Evolutionary conservation across 805 yeast genomes (phyloP), one percentile per base, ranked within the genome.

Genomic region (Candida parachauliodes): DNA sequence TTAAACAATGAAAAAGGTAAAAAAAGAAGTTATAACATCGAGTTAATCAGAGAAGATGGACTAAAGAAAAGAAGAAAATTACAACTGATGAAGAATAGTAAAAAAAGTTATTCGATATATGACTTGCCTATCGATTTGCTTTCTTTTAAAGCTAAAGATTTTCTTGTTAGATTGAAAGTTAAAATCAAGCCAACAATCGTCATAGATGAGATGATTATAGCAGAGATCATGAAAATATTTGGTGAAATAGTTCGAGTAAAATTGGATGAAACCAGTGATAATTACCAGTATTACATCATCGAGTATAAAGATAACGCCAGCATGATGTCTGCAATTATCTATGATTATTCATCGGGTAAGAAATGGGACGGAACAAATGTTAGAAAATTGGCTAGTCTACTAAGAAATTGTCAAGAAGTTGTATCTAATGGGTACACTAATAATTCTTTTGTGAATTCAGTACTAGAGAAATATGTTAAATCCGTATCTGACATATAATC

Each of bases 291-390:
- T 20, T 79, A 73, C 1, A 33, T 51, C 0, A 55, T 76, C 2
- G 54, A 47, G 24, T 76, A 50, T 46, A 42, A 39, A 7, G 42
- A 48, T 2, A 41, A 46, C 18, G 50, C 45, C 1, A 54, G 55
- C 28, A 62, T 70, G 2, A 48, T 49, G 1, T 41, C 47, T 20
- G 79, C 79, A 2, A 39, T 57, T 8, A 37, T 43, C 3, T 72
- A 75, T 45, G 68, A 75, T 45, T 76, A 65, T 49, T 53, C 57
- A 2, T 60, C 72, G 12, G 71, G 67, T 8, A 50, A 54, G 11
- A 45, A 69, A 25, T 75, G 80, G 81, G 74, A 74, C 47, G 60
- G 61, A 1, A 51, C 67, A 1, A 62, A 60, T 1, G 64, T 72
- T 12, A 44, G 76, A 17, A 70, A 65, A 46, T 43, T 71, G 28